phyloP scores from a whole-genome alignment of 176 grass and related monocot genomes.

The Zea luxurians region DNA sequence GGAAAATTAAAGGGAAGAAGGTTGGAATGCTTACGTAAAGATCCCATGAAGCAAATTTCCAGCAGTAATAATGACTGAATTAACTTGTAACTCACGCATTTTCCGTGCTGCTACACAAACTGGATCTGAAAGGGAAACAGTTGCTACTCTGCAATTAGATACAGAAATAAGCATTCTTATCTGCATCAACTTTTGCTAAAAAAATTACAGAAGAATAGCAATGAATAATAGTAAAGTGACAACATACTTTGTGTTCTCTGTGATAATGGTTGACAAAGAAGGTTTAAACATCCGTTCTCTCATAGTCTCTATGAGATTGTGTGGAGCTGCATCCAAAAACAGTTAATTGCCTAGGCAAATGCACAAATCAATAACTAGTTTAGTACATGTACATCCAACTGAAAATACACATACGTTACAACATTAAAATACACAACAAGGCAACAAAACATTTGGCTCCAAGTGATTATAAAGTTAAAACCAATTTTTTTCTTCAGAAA shows the following conservation, averaged over 20 bases:
- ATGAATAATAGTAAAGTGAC: slow-evolving; percentile 14
- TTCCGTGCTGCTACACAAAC: slow-evolving; percentile 73
- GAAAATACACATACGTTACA: neutral
- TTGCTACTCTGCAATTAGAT: slow-evolving; percentile 63
- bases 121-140: slow-evolving; percentile 84
- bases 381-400: neutral
- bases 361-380: neutral
- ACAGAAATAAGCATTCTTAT: slow-evolving; percentile 28
- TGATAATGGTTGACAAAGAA: slow-evolving; percentile 75
- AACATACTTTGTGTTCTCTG: slow-evolving; percentile 75
- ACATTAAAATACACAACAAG: neutral
- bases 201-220: slow-evolving; percentile 14
- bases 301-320: slow-evolving; percentile 72
- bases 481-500: neutral
- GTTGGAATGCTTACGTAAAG: slow-evolving; percentile 66
- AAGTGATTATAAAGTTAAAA: neutral
- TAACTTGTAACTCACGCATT: slow-evolving; percentile 82
- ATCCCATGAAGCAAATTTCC: slow-evolving; percentile 80
- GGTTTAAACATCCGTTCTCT: slow-evolving; percentile 92
- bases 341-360: slow-evolving; percentile 19
- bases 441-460: slow-evolving; percentile 3
- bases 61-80: slow-evolving; percentile 74
- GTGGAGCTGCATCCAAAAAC: slow-evolving; percentile 62
- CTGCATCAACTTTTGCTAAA: slow-evolving; percentile 6
- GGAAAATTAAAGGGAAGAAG: neutral